phyloP scores from a whole-genome alignment of 768 basidiomycete genomes.

The Tephrocybe sp. region DNA sequence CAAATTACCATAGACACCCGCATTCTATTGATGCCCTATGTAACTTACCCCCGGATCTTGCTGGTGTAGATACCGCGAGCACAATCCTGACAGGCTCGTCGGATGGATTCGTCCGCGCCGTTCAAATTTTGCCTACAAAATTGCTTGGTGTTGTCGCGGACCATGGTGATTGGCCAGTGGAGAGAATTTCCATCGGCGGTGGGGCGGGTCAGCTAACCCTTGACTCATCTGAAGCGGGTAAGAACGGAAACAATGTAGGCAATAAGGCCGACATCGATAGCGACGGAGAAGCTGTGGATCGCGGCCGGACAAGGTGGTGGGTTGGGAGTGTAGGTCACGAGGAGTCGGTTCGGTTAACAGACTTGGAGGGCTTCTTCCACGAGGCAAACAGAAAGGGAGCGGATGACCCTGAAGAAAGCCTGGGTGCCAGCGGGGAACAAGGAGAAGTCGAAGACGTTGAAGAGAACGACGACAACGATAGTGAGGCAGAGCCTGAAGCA shows the following conservation, averaged over 20 bases:
- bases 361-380: conserved; percentile 73
- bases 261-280: conserved; percentile 12
- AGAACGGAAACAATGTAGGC: conserved; percentile 9
- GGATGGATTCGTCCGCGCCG: conserved; percentile 86
- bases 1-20: conserved; percentile 65
- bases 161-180: conserved; percentile 91
- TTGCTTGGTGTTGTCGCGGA: conserved; percentile 88
- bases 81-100: conserved; percentile 89
- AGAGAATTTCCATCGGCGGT: conserved; percentile 69
- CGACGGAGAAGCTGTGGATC: conserved; percentile 18
- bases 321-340: conserved; percentile 94
- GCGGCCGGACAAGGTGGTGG: conserved; percentile 58
- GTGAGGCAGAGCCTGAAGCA: conserved; percentile 22
- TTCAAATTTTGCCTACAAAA: conserved; percentile 86
- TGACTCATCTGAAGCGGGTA: conserved; percentile 19
- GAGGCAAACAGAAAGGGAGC: conserved; percentile 14
- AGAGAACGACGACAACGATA: conserved; percentile 26
- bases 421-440: conserved; percentile 20
- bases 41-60: conserved; percentile 60
- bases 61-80: conserved; percentile 60
- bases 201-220: conserved; percentile 34
- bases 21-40: conserved; percentile 89
- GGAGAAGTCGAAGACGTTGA: conserved; percentile 35
- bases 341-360: conserved; percentile 80
- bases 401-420: background rate